Base-by-base conservation (phyloP, 129 eudicot species). In the Helianthus tuberosus region DNA sequence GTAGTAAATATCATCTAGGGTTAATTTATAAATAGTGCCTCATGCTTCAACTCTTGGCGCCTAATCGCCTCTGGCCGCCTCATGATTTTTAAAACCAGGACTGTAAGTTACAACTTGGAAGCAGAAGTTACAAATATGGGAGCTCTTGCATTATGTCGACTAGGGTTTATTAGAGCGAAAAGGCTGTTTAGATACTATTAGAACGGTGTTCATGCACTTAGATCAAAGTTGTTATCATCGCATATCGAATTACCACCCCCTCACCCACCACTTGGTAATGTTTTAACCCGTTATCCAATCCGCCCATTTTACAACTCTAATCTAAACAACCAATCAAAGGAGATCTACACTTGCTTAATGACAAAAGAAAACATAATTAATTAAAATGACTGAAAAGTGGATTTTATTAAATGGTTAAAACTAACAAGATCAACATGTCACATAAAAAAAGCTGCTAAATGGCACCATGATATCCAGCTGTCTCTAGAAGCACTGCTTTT, bases 101-200 rank as follows among this genome's bases (percentile, higher is more conserved):
- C 23, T 20, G 23, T 20, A 20, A 20, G 23, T 20, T 20, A 20
- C 23, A 20, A 20, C 23, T 73, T 93, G 69, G 98, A 93, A 86
- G 96, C 98, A 51, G 97, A 93, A 81, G 98, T 93, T 76, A 93
- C 98, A 66, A 93, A 93, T 76, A 93, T 90, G 64, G 97, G 97
- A 38, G 98, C 96, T 6, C 92, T 93, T 71, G 98, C 96, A 49
- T 79, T 93, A 50, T 93, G 96, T 8, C 86, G 97, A 7, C 85
- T 93, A 36, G 96, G 98, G 29, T 93, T 93, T 80, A 86, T 90
- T 44, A 86, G 96, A 80, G 96, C 98, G 57, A 93, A 93, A 75
- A 84, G 98, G 81, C 91, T 93, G 48, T 93, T 90, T 67, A 70
- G 96, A 57, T 93, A 93, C 70, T 93, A 93, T 75, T 79, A 90